phyloP scores from a whole-genome alignment of 148 eudicot genomes.

The Arctostaphylos glauca region DNA sequence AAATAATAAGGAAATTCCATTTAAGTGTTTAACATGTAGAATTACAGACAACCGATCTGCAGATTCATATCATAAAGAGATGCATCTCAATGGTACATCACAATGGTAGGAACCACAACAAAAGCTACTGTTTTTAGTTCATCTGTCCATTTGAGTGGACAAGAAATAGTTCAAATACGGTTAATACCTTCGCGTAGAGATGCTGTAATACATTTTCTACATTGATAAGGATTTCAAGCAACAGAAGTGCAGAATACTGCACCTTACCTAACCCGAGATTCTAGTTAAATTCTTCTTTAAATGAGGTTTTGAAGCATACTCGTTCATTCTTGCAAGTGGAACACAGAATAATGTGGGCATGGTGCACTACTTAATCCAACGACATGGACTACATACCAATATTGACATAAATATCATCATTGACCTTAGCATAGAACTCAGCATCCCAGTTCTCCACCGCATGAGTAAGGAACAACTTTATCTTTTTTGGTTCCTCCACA shows the following conservation, averaged over 20 bases:
- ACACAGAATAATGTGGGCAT: conserved; percentile 7
- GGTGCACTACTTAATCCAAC: neutral
- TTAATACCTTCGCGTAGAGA: neutral
- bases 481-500: conserved; percentile 71
- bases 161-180: neutral
- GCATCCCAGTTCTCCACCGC: conserved; percentile 88
- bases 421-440: conserved; percentile 79
- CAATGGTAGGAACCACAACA: conserved; percentile 7
- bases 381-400: conserved; percentile 36
- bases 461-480: conserved; percentile 70
- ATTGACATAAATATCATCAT: conserved; percentile 80
- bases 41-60: neutral
- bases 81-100: neutral
- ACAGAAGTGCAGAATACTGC: neutral
- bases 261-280: neutral
- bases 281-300: neutral
- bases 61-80: neutral
- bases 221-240: neutral
- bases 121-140: neutral
- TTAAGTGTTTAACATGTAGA: neutral
- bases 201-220: neutral
- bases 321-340: neutral
- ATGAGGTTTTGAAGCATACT: neutral
- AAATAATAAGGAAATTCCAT: neutral
- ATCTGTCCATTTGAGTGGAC: neutral